These are phyloP conservation scores for Pichia sp. DNA, from an alignment of 1,139 yeast genomes.

Conservation along the genomic window DNA sequence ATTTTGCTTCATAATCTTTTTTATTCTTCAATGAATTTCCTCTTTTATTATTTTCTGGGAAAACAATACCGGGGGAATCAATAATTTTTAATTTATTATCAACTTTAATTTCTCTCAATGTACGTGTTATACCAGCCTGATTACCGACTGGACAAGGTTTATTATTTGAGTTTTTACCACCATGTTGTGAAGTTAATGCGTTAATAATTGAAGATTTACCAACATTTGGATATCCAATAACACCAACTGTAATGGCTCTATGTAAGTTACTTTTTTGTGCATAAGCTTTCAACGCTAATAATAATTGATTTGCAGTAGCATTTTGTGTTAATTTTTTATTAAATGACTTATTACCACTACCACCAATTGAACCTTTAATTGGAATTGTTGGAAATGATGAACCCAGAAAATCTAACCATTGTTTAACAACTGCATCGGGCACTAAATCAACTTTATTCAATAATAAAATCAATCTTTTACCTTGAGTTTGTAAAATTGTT, in stretches of 20 bases:
- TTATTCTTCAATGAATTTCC: slow-evolving; percentile 35
- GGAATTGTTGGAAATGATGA: slow-evolving; percentile 90
- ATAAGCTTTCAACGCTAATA: slow-evolving; percentile 79
- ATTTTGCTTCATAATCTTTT: slow-evolving; percentile 74
- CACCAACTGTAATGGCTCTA: slow-evolving; percentile 91
- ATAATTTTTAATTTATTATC: slow-evolving; percentile 83
- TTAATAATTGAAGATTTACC: slow-evolving; percentile 95
- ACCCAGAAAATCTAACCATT: slow-evolving; percentile 78
- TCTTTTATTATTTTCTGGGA: slow-evolving; percentile 55
- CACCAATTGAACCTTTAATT: slow-evolving; percentile 47
- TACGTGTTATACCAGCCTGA: slow-evolving; percentile 94
- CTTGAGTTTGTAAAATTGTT: slow-evolving; percentile 72
- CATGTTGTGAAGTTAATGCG: slow-evolving; percentile 79
- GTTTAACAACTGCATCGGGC: slow-evolving; percentile 74
- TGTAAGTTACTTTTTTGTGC: slow-evolving; percentile 80
- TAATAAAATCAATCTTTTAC: slow-evolving; percentile 78
- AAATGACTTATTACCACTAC: slow-evolving; percentile 57
- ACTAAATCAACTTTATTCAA: slow-evolving; percentile 89
- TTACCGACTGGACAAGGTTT: slow-evolving; percentile 95
- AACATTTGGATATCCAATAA: slow-evolving; percentile 91
- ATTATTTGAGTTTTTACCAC: slow-evolving; percentile 42
- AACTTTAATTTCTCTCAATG: slow-evolving; percentile 84
- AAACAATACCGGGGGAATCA: slow-evolving; percentile 97
- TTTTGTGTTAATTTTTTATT: slow-evolving; percentile 71
- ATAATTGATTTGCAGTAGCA: slow-evolving; percentile 64